These are phyloP conservation scores for Alternaria hordeiaustralica DNA, from an alignment of 2,329 filamentous ascomycete species.

Conservation along the genomic window DNA sequence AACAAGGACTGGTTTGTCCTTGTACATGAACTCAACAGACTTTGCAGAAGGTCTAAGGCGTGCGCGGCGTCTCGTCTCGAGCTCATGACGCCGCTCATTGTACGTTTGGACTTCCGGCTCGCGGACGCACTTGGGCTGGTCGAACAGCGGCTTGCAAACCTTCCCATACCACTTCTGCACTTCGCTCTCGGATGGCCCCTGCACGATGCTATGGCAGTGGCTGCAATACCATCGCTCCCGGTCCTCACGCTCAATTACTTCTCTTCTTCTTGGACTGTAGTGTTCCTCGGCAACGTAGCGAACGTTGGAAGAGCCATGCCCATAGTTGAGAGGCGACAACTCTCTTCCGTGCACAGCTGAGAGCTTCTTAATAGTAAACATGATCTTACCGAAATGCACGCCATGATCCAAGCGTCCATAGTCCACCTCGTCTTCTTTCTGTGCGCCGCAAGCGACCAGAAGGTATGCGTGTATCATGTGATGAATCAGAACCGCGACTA, in stretches of 20 bases:
- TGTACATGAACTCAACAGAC: conserved; percentile 49
- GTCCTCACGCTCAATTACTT: background rate
- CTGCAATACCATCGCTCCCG: conserved; percentile 33
- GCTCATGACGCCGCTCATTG: conserved; percentile 30
- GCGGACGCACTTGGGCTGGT: conserved; percentile 25
- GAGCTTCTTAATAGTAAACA: conserved; percentile 47
- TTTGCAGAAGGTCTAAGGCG: conserved; percentile 37
- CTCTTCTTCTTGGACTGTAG: conserved; percentile 1
- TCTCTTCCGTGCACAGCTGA: conserved; percentile 30
- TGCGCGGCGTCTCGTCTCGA: conserved; percentile 39
- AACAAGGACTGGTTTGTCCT: conserved; percentile 43
- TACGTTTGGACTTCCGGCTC: conserved; percentile 37
- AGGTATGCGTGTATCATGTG: conserved; percentile 57
- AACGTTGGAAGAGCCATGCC: conserved; percentile 19
- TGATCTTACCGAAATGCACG: conserved; percentile 50
- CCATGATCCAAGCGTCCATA: conserved; percentile 49
- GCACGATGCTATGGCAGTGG: conserved; percentile 28
- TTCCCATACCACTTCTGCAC: conserved; percentile 43
- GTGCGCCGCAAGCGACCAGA: conserved; percentile 50
- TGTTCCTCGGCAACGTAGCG: conserved; percentile 21
- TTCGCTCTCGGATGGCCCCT: conserved; percentile 21
- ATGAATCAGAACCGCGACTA: conserved; percentile 50
- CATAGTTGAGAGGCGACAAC: conserved; percentile 45
- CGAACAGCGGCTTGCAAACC: conserved; percentile 40
- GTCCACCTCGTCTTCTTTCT: conserved; percentile 36